Conservation (phyloP, 768 basidiomycete genomes). For the Rickenella mellea region DNA sequence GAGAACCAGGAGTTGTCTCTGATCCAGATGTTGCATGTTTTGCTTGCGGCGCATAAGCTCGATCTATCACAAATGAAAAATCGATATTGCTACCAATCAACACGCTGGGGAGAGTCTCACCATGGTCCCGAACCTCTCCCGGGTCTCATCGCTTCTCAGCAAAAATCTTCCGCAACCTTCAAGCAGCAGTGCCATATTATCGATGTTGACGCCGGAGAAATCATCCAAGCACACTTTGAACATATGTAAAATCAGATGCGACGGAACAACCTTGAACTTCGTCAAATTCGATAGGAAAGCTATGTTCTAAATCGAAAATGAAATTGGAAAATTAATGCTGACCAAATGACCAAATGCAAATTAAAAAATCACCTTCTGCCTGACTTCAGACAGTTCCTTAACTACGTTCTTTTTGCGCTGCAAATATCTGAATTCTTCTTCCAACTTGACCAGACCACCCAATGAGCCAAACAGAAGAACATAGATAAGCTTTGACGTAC, state of each 20-base stretch:
- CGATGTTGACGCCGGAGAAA: slow-evolving; percentile 86
- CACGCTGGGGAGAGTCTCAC: slow-evolving; percentile 27
- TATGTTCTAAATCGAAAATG: slow-evolving; percentile 52
- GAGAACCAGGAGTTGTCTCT: slow-evolving; percentile 76
- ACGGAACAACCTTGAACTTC: slow-evolving; percentile 89
- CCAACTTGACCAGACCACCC: slow-evolving; percentile 45
- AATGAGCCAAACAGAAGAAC: not conserved
- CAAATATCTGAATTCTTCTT: slow-evolving; percentile 93
- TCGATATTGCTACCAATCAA: not conserved
- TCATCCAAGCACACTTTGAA: slow-evolving; percentile 98
- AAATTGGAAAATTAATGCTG: not conserved
- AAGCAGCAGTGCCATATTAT: slow-evolving; percentile 82
- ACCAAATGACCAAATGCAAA: slow-evolving; percentile 4
- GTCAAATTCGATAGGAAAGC: slow-evolving; percentile 84
- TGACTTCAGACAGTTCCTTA: slow-evolving; percentile 77
- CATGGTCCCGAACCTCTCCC: slow-evolving; percentile 82
- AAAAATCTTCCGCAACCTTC: slow-evolving; percentile 94
- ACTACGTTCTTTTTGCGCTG: slow-evolving; percentile 91
- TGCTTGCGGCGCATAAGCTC: slow-evolving; percentile 95
- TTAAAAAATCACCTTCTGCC: slow-evolving; percentile 81
- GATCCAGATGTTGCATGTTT: slow-evolving; percentile 86
- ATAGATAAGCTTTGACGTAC: slow-evolving; percentile 36
- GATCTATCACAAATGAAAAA: slow-evolving; percentile 36
- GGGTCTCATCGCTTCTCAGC: slow-evolving; percentile 79
- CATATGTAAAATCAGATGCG: slow-evolving; percentile 87